Base-by-base conservation (phyloP, 495 filamentous ascomycete genomes). In the Chaetomium fimeti region DNA sequence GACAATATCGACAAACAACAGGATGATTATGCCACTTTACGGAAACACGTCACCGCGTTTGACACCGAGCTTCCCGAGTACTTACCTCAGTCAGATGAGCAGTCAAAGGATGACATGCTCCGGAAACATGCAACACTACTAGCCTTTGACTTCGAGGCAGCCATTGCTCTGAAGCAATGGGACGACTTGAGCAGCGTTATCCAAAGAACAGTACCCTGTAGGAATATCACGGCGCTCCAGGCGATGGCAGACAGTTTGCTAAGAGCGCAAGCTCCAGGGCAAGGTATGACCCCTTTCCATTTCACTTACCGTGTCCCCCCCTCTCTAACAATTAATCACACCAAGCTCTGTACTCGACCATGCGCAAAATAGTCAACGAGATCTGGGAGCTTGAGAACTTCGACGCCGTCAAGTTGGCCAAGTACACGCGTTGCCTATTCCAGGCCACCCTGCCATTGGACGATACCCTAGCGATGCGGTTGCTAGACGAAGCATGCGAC, bases 101-200 rank as follows among this genome's bases (percentile, higher is more conserved):
- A 68, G 13, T 75, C 71, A 2, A 73, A 73, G 45, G 67, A 70
- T 13, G 87, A 90, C 69, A 79, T 90, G 60, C 69, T 79, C 24
- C 72, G 77, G 11, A 91, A 89, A 68, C 81, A 91, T 60, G 79
- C 83, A 40, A 81, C 81, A 24, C 75, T 93, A 13, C 72, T 91
- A 6, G 82, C 85, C 1, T 89, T 90, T 68, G 87, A 92, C 65
- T 88, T 94, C 66, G 91, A 94, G 77, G 88, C 85, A n/a, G 83
- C 86, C 13, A 76, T 86, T 25, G 77, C 79, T 20, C 76, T 96
- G 6, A 83, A 86, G 65, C 75, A 83, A 20, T 93, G 89, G 89
- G 83, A 88, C 63, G 79, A 79, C 57, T 73, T 93, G n/a, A 78
- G 81, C 36, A 72, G 75, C 6, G 82, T 91, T 13, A 80, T 93